Base-by-base conservation (phyloP, 257 asterid species). In the Agastache rugosa region DNA sequence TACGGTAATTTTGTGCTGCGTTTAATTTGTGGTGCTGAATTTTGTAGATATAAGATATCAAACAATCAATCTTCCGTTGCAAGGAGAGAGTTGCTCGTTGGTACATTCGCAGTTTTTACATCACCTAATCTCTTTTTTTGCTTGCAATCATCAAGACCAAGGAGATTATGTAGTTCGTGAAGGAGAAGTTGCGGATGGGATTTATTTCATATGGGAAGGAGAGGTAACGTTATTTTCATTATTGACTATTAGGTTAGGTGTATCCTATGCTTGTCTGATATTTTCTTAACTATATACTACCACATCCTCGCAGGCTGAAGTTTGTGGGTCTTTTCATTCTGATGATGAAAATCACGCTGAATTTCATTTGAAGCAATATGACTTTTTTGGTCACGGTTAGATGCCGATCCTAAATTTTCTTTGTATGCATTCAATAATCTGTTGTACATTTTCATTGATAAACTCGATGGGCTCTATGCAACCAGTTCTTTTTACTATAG, bases 331-430 rank as follows among this genome's bases (percentile, higher is more conserved):
- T 39, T 76, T 82, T 55, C 82, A 88, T 22, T 69, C 86, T 39
- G 92, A 92, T 67, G 96, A 80, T 50, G 84, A 82, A 75, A 80
- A 76, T 78, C 86, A 74, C 72, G 83, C 89, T 55, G 97, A 94
- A 56, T 90, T 83, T 78, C 92, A 85, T 45, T 78, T 94, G 80
- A 87, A 86, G 83, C 81, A 81, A 65, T 85, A 83, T 69, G 97
- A 92, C 79, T 92, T 79, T 76, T 94, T 94, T 79, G 96, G 97
- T 51, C 96, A 87, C 34, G 96, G 99, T 94, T 83, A 86, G 97
- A 79, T 77, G 54, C 76, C 16, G 12, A 44, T 64, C 75, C 60
- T 69, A n/a, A 75, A 17, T 58, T 73, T 27, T 74, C 67, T 19
- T 19, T 42, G 17, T 31, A 47, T 50, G 10, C 29, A 19, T 25